phyloP scores from a whole-genome alignment of 257 asterid genomes.

The Ligustrum vulgare region DNA sequence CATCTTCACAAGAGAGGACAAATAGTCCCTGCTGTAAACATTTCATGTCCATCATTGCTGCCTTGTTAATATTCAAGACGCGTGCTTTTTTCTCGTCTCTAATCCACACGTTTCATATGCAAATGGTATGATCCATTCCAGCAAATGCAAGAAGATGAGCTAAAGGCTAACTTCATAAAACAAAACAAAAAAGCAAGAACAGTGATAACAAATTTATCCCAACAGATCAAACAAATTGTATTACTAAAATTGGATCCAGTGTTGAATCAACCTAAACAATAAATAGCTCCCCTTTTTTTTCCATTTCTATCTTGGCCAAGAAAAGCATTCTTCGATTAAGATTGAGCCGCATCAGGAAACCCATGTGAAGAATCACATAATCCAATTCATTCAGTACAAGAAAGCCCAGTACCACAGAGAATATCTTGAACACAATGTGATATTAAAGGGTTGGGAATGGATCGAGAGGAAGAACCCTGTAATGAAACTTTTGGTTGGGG shows the following conservation, averaged over 20 bases:
- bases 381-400: too few species aligned
- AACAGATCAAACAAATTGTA: constrained; percentile 6
- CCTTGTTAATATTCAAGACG: constrained; percentile 49
- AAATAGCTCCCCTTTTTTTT: too few species aligned
- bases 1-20: too few species aligned
- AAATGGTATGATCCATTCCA: constrained; percentile 75
- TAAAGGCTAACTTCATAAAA: constrained; percentile 47
- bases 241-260: neutral
- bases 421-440: too few species aligned
- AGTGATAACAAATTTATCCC: neutral
- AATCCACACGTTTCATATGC: constrained; percentile 92
- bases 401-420: too few species aligned
- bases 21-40: constrained; percentile 50
- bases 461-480: too few species aligned
- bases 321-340: too few species aligned
- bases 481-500: too few species aligned
- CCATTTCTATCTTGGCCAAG: too few species aligned
- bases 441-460: too few species aligned
- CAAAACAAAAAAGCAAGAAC: constrained; percentile 43
- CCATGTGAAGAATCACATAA: too few species aligned
- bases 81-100: constrained; percentile 60
- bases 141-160: constrained; percentile 97
- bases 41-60: constrained; percentile 86
- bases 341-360: too few species aligned
- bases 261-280: neutral